phyloP scores from a whole-genome alignment of 768 basidiomycete genomes.

The Russula olivacea region DNA sequence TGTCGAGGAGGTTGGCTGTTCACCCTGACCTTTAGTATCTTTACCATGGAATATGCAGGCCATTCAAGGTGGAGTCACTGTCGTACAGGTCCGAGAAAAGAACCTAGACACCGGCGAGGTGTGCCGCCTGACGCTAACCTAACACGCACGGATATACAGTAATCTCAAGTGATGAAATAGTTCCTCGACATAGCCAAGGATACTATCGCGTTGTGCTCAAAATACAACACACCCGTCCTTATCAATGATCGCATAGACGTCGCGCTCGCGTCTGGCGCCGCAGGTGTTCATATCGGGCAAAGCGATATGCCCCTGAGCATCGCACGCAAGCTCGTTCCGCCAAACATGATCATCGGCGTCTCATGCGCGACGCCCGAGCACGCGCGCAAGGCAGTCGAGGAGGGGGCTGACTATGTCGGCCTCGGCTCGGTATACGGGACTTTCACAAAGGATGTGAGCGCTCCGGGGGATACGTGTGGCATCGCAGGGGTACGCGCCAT shows the following conservation, averaged over 20 bases:
- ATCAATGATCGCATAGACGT: constrained; percentile 89
- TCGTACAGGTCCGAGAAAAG: constrained; percentile 91
- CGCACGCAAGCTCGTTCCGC: constrained; percentile 64
- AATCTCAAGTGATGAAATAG: constrained; percentile 34
- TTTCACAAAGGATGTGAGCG: constrained; percentile 66
- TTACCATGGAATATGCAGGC: constrained; percentile 40
- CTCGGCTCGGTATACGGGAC: constrained; percentile 84
- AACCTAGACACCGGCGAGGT: constrained; percentile 74
- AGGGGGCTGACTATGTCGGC: constrained; percentile 79
- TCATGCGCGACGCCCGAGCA: constrained; percentile 69
- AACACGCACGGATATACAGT: neutral
- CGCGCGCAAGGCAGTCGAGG: constrained; percentile 51
- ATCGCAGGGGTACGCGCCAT: constrained; percentile 66
- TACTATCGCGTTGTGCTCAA: constrained; percentile 66
- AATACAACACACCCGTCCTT: constrained; percentile 74
- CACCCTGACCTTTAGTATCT: neutral
- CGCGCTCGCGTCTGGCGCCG: constrained; percentile 66
- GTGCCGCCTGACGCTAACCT: constrained; percentile 25
- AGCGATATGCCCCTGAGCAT: constrained; percentile 68
- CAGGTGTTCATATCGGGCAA: constrained; percentile 88
- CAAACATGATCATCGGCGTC: constrained; percentile 69
- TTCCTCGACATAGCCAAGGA: constrained; percentile 68
- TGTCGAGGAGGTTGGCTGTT: constrained; percentile 16
- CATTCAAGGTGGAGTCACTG: constrained; percentile 78
- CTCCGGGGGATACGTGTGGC: constrained; percentile 49